Percentiles rank a stretch among this genome's conserved stretches.
These are phyloP conservation scores for Phlebiopsis flavidoalba DNA, from an alignment of 768 basidiomycete species.

Conservation along the genomic window DNA sequence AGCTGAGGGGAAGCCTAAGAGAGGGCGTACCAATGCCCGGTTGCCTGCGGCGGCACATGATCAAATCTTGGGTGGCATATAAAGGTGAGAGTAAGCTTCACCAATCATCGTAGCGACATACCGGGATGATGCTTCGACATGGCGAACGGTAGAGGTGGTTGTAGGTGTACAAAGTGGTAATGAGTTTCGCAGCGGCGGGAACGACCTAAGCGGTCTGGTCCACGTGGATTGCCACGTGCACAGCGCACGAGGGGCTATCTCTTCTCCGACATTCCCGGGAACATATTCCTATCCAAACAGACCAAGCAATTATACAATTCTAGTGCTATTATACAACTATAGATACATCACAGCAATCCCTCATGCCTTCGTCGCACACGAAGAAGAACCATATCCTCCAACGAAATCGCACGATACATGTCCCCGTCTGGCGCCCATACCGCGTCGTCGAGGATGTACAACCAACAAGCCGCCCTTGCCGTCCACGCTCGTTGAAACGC, in stretches of 20 bases:
- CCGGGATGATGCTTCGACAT: constrained; percentile 35
- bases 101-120: constrained; percentile 1
- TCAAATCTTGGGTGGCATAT: constrained; percentile 61
- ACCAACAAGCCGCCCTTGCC: constrained; percentile 85
- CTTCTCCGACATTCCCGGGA: too few relatives aligned
- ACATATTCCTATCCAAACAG: too few relatives aligned
- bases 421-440: constrained; percentile 77
- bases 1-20: constrained; percentile 3
- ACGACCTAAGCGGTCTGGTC: not conserved
- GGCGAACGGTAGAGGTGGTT: constrained; percentile 12
- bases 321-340: not conserved
- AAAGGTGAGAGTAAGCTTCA: not conserved
- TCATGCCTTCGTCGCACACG: constrained; percentile 35
- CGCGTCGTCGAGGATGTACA: constrained; percentile 89
- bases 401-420: constrained; percentile 69
- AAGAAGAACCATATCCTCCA: constrained; percentile 88
- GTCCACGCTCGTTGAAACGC: constrained; percentile 71
- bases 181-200: not conserved
- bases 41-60: constrained; percentile 96
- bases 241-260: not conserved
- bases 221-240: not conserved
- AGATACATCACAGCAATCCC: not conserved
- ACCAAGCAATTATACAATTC: too few relatives aligned
- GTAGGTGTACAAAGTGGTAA: not conserved
- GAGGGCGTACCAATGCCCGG: constrained; percentile 82